Evolutionary conservation across 1,139 yeast species (phyloP).

Genomic region (Candida sp.): DNA sequence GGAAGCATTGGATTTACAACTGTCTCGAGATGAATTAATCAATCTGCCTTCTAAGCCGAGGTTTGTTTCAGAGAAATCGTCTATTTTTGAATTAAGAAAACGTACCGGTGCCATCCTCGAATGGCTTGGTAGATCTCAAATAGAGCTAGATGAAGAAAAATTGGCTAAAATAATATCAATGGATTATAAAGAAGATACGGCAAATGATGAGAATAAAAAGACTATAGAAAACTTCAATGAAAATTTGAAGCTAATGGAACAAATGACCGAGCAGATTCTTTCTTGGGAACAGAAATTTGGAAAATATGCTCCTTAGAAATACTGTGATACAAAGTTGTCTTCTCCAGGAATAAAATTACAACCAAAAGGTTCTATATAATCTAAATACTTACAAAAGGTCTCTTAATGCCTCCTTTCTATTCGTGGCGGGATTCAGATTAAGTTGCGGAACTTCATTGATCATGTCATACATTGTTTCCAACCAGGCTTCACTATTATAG

Average conservation of each 20-base stretch:
- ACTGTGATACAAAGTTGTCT: no score
- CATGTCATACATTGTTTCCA: constrained; percentile 18
- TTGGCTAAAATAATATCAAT: constrained; percentile 49
- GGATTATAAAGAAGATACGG: constrained; percentile 16
- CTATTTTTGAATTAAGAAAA: constrained; percentile 78
- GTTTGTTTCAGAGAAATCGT: constrained; percentile 69
- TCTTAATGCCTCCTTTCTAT: constrained; percentile 1
- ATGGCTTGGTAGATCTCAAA: constrained; percentile 81
- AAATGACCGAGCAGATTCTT: constrained; percentile 62
- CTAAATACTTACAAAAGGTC: no score
- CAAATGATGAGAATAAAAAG: constrained; percentile 21
- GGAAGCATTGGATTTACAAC: constrained; percentile 10
- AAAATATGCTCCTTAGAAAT: constrained; percentile 45
- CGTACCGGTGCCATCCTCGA: constrained; percentile 89
- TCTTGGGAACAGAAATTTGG: constrained; percentile 80
- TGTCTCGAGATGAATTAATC: constrained; percentile 37
- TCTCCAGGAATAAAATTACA: no score
- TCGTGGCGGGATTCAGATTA: neutral
- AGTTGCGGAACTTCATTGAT: neutral
- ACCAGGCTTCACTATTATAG: constrained; percentile 56
- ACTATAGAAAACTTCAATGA: constrained; percentile 47
- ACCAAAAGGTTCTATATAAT: no score
- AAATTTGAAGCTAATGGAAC: constrained; percentile 64
- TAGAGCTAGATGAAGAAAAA: constrained; percentile 74
- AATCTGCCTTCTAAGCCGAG: constrained; percentile 80